These are phyloP conservation scores for Viola pubescens DNA, from an alignment of 441 rosid genomes.

Conservation along the genomic window DNA sequence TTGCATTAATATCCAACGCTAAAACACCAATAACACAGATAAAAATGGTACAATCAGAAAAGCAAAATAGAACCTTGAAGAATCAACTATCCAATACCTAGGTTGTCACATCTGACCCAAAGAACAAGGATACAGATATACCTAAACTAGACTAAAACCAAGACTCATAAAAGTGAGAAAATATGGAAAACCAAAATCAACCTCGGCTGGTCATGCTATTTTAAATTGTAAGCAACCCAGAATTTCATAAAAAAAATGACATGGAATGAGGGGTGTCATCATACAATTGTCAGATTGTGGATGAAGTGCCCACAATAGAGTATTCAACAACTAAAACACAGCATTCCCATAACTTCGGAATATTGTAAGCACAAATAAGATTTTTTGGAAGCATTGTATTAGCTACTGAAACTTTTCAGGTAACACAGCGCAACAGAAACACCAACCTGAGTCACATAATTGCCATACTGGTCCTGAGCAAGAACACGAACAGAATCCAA, in stretches of 20 bases:
- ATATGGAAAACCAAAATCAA: too few relatives aligned
- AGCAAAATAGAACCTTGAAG: not conserved
- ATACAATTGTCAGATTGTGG: too few relatives aligned
- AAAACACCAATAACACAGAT: not conserved
- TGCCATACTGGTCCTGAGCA: slow-evolving; percentile 98
- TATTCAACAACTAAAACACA: not conserved
- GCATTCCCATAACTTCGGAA: not conserved
- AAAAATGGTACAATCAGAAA: not conserved
- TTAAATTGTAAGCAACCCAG: too few relatives aligned
- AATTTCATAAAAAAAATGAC: too few relatives aligned
- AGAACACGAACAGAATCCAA: slow-evolving; percentile 72
- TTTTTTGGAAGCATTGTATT: not conserved
- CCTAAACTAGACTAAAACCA: too few relatives aligned
- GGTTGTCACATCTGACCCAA: too few relatives aligned
- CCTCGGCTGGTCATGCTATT: too few relatives aligned
- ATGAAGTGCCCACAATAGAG: too few relatives aligned
- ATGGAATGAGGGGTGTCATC: too few relatives aligned
- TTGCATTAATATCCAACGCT: not conserved
- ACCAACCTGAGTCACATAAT: slow-evolving; percentile 92
- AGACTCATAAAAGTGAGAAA: too few relatives aligned
- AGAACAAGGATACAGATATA: too few relatives aligned
- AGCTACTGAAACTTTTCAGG: not conserved
- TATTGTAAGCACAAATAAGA: not conserved
- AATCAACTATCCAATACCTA: not conserved
- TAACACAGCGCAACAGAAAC: slow-evolving; percentile 6